These are phyloP conservation scores for Hypholoma sublateritium DNA, from an alignment of 768 basidiomycete genomes.

Conservation along the genomic window DNA sequence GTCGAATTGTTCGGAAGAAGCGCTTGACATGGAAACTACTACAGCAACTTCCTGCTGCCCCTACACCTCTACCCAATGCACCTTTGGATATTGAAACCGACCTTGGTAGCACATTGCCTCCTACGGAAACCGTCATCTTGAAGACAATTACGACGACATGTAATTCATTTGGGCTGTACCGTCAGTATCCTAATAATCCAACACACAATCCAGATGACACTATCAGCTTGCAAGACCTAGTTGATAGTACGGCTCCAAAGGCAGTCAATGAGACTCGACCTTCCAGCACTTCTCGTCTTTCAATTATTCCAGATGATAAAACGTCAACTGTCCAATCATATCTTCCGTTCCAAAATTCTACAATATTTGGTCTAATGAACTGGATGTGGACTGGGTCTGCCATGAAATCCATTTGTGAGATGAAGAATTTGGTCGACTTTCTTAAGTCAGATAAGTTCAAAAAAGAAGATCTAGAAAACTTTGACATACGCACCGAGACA, in stretches of 20 bases:
- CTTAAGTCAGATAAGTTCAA: too few species aligned
- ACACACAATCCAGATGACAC: slow-evolving; percentile 14
- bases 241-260: background rate
- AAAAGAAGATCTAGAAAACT: too few species aligned
- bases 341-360: slow-evolving; percentile 15
- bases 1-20: background rate
- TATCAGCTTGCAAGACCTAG: too few species aligned
- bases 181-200: too few species aligned
- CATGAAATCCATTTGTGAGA: too few species aligned
- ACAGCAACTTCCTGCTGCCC: too few species aligned
- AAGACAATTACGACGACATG: background rate
- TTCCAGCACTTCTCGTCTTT: background rate
- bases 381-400: slow-evolving; percentile 27
- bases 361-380: slow-evolving; percentile 16
- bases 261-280: background rate
- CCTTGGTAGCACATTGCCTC: background rate
- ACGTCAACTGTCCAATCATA: background rate
- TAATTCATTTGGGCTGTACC: slow-evolving; percentile 13
- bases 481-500: too few species aligned
- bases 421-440: too few species aligned
- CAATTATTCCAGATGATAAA: background rate
- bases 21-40: too few species aligned
- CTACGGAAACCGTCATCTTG: background rate
- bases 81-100: too few species aligned
- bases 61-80: too few species aligned